A percentile compares a stretch with the other conserved stretches of the same genome.
These are phyloP conservation scores for Xylaria sp. DNA, from an alignment of 2,329 filamentous ascomycete genomes.

Conservation along the genomic window DNA sequence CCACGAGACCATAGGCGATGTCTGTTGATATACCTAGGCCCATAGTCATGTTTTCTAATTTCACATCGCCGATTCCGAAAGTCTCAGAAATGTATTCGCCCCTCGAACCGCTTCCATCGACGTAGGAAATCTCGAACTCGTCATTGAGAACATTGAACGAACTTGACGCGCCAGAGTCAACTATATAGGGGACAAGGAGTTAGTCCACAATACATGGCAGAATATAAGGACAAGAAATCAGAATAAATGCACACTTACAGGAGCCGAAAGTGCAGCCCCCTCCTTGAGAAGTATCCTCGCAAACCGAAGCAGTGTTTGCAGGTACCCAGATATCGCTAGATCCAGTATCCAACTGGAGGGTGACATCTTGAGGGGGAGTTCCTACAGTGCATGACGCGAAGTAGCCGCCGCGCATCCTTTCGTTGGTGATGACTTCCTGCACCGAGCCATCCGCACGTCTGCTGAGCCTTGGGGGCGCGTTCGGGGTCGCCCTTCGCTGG, in stretches of 20 bases:
- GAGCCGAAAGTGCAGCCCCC: slow-evolving; percentile 58
- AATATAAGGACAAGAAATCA: too few relatives aligned
- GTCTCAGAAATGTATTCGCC: slow-evolving; percentile 70
- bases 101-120: slow-evolving; percentile 66
- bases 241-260: slow-evolving; percentile 53
- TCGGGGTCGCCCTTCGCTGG: slow-evolving; percentile 50
- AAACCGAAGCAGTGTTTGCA: slow-evolving; percentile 53
- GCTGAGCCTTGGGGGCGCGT: slow-evolving; percentile 46
- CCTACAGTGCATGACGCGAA: slow-evolving; percentile 68
- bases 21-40: slow-evolving; percentile 66
- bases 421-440: slow-evolving; percentile 58
- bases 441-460: slow-evolving; percentile 55
- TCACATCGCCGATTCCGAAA: slow-evolving; percentile 64
- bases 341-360: slow-evolving; percentile 71
- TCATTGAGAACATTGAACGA: slow-evolving; percentile 57
- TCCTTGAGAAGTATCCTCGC: slow-evolving; percentile 45
- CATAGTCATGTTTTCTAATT: slow-evolving; percentile 67
- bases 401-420: slow-evolving; percentile 61
- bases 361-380: slow-evolving; percentile 66
- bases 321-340: slow-evolving; percentile 74
- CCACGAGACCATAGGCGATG: slow-evolving; percentile 68
- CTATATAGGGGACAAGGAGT: slow-evolving; percentile 50
- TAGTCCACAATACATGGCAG: slow-evolving; percentile 26
- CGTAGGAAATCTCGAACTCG: slow-evolving; percentile 69
- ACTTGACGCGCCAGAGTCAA: slow-evolving; percentile 57